Conservation (phyloP, 2,329 filamentous ascomycete genomes). For the Cercospora brassicicola region DNA sequence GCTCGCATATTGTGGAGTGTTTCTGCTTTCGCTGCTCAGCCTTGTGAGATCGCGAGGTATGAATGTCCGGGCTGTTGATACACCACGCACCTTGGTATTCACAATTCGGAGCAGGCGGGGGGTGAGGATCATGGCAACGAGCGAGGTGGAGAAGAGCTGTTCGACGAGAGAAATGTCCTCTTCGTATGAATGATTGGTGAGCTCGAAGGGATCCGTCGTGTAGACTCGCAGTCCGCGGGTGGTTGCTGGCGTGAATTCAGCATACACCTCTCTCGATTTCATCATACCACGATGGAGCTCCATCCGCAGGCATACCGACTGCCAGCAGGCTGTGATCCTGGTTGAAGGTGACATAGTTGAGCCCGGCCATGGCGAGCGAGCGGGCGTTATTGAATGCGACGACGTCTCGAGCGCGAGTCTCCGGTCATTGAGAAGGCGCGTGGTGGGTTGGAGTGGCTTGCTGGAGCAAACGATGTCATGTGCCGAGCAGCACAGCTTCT, state of each 20-base stretch:
- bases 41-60: conserved; percentile 17
- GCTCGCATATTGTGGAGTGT: conserved; percentile 90
- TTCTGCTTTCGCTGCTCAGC: conserved; percentile 48
- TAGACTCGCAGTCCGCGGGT: conserved; percentile 94
- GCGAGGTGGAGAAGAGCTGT: conserved; percentile 97
- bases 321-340: conserved; percentile 96
- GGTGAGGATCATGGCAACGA: conserved; percentile 89
- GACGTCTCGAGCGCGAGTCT: neutral
- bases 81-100: conserved; percentile 78
- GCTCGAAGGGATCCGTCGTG: conserved; percentile 92
- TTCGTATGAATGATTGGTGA: conserved; percentile 91
- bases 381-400: neutral
- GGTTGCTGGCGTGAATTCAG: conserved; percentile 61
- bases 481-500: neutral
- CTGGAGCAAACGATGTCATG: conserved; percentile 5
- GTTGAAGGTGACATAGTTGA: conserved; percentile 99
- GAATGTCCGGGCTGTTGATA: conserved; percentile 4
- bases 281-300: neutral
- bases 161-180: conserved; percentile 89
- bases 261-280: conserved; percentile 10
- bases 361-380: conserved; percentile 42
- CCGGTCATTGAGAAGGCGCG: neutral
- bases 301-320: conserved; percentile 65
- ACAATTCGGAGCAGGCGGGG: conserved; percentile 91
- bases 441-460: neutral